phyloP scores from a whole-genome alignment of 805 yeast species.

The Ogataea sp. region DNA sequence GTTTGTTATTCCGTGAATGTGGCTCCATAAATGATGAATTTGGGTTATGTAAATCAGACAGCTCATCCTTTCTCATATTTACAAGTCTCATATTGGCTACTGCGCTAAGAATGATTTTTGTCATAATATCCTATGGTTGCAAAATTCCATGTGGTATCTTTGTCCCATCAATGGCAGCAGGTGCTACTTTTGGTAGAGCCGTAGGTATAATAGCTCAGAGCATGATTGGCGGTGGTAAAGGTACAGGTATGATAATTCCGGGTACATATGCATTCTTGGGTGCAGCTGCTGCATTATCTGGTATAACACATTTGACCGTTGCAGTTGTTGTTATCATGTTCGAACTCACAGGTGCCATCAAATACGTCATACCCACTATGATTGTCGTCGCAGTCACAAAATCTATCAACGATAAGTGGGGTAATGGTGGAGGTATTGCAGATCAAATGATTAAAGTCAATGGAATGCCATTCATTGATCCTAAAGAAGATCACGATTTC shows the following conservation, averaged over 20 bases:
- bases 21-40: conserved; percentile 27
- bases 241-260: conserved; percentile 47
- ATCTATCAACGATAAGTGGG: conserved; percentile 66
- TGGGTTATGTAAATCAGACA: conserved; percentile 27
- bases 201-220: conserved; percentile 66
- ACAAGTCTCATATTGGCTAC: conserved; percentile 64
- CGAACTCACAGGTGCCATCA: conserved; percentile 91
- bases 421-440: conserved; percentile 87
- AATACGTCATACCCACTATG: conserved; percentile 92
- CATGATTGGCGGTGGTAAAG: conserved; percentile 24
- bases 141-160: conserved; percentile 97
- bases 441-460: conserved; percentile 89
- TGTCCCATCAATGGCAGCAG: conserved; percentile 95
- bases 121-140: conserved; percentile 83
- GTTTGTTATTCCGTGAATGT: conserved; percentile 80
- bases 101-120: conserved; percentile 56
- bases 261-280: conserved; percentile 96
- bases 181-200: conserved; percentile 89
- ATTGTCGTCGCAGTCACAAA: conserved; percentile 87
- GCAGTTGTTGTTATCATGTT: conserved; percentile 94
- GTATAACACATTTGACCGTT: conserved; percentile 87
- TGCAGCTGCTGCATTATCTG: conserved; percentile 91
- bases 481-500: conserved; percentile 59
- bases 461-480: conserved; percentile 76
- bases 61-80: conserved; percentile 28